phyloP scores from a whole-genome alignment of 257 asterid species.

The Solanum peruvianum region DNA sequence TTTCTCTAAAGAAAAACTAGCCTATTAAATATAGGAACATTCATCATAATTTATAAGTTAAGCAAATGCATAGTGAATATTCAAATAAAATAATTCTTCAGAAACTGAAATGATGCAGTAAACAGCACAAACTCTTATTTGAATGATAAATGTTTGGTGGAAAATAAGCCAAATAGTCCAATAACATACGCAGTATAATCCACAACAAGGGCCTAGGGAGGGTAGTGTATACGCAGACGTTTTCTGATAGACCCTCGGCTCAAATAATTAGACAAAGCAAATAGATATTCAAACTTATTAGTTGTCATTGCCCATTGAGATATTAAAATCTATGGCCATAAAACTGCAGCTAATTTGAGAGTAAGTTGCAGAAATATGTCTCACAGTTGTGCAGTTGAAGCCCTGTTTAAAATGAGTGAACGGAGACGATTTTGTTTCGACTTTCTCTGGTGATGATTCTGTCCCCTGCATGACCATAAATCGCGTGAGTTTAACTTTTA shows the following conservation, averaged over 20 bases:
- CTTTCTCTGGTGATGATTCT: slow-evolving; percentile 39
- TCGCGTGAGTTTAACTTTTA: background rate
- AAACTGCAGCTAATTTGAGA: background rate
- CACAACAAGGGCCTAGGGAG: rapidly evolving
- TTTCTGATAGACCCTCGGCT: background rate
- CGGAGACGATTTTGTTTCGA: slow-evolving; percentile 40
- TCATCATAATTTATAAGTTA: background rate
- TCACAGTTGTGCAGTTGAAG: slow-evolving; percentile 11
- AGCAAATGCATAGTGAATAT: background rate
- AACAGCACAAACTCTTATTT: background rate
- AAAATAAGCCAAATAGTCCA: background rate
- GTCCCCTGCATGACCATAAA: slow-evolving; percentile 45
- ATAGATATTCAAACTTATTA: background rate
- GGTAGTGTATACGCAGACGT: background rate
- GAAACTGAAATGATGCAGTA: background rate
- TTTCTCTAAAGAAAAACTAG: background rate
- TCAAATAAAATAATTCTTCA: background rate
- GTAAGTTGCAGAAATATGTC: background rate
- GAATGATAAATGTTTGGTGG: background rate
- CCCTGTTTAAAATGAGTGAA: slow-evolving; percentile 20
- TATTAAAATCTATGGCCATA: background rate
- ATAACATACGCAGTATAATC: background rate
- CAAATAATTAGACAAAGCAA: background rate
- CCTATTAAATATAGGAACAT: background rate
- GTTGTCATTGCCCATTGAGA: background rate